These are phyloP conservation scores for Oenanthe javanica DNA, from an alignment of 140 eudicot species.

Conservation along the genomic window DNA sequence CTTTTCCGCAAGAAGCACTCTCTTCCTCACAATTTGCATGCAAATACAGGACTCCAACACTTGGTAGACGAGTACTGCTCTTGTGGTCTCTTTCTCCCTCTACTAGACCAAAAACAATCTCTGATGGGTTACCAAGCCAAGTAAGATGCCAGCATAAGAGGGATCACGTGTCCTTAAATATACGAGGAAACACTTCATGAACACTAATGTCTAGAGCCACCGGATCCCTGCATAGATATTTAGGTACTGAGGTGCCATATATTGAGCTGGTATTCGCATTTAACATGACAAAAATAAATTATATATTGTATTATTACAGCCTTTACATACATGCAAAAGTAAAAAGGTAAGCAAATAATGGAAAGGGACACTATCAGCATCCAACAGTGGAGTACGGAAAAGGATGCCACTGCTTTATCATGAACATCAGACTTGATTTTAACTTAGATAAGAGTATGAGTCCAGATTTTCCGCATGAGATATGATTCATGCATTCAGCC, in stretches of 20 bases:
- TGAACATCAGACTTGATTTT: not conserved
- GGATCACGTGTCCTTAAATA: slow-evolving; percentile 51
- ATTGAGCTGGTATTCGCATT: not conserved
- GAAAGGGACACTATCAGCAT: not conserved
- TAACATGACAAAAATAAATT: not conserved
- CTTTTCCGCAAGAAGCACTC: not conserved
- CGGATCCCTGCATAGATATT: slow-evolving; percentile 65
- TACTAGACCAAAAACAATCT: not conserved
- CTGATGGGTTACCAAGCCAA: slow-evolving; percentile 8
- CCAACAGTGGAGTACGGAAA: not conserved
- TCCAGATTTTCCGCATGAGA: not conserved
- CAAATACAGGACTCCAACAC: not conserved
- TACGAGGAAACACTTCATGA: slow-evolving; percentile 79
- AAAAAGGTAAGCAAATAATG: no score
- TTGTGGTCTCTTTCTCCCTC: not conserved
- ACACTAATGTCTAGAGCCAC: slow-evolving; percentile 64
- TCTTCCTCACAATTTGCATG: not conserved
- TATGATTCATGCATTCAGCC: not conserved
- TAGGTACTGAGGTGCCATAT: not conserved
- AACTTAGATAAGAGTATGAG: not conserved
- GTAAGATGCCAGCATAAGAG: not conserved
- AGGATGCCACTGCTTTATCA: not conserved
- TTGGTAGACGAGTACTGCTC: not conserved
- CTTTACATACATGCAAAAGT: no score
- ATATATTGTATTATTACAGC: not conserved